Evolutionary conservation across 1,284 basidiomycete species (phyloP), one percentile per base, ranked within the genome.

Genomic region (Peniophora sp.): DNA sequence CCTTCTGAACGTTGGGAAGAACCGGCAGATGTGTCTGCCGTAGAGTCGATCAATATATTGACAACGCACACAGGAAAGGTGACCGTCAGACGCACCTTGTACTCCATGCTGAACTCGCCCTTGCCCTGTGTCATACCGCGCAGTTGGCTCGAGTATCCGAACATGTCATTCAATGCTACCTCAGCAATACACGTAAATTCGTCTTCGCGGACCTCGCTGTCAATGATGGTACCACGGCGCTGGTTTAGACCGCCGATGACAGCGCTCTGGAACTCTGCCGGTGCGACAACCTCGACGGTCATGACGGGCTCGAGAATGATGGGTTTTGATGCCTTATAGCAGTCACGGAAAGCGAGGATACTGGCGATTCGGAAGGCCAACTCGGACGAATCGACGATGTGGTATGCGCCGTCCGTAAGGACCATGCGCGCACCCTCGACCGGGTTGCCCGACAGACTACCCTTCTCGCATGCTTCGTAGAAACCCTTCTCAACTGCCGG

Each of bases 401-500:
- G 97, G 65, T 83, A 88, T 3, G 81, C 85, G 68, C 97, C 97
- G 64, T 99, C 97, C 66, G 91, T 86, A 37, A 99, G 72, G 22
- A 98, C 84, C 62, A 98, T 83, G 44, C 91, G 85, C 55, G 87
- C 87, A 22, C 94, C 93, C 24, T 84, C 85, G 59, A 98, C 88
- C 0, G 81, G 78, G 67, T 97, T 94, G 10, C 97, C 97, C 2
- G 92, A 88, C 15, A 99, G 74, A 1, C 84, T 75, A 47, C 97
- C 97, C 64, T 97, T 95, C 67, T 93, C 90, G 39, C 97, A 70
- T 6, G 94, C 95, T 69, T 98, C 95, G 58, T 81, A 84, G 82
- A 98, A 99, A 53, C 97, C 97, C 89, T 93, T 97, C 66, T 98
- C 92, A 53, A 95, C 86, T 43, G 92, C 96, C 32, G 96, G 95